Evolutionary conservation across 2,329 filamentous ascomycete genomes (phyloP), one percentile per base, ranked within the genome.

Genomic region (Colletotrichum aenigma): DNA sequence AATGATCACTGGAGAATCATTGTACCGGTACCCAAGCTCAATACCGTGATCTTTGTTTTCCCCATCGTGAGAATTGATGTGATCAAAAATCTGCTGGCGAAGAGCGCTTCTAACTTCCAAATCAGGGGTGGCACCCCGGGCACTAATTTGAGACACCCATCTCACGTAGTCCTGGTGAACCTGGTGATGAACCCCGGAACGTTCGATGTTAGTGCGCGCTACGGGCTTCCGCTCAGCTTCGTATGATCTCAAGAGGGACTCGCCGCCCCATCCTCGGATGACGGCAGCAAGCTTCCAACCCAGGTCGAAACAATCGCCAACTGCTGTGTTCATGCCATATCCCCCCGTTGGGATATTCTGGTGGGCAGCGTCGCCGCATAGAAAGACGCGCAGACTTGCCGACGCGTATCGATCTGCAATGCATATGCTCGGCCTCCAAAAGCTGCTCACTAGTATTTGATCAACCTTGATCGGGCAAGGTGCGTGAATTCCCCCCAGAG

Each of bases 291-390:
- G 77, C 62, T 84, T 84, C 82, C 83, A 84, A 3, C 79, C 82
- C 1, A 84, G 70, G 56, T 84, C 81, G 18, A 81, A 78, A 13
- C 80, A 78, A 64, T 84, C 83, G 7, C 81, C 81, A 5, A 84
- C 80, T 2, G 81, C 82, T 1, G 80, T 82, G 71, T 85, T 85
- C 81, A 84, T 82, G 10, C 83, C 83, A 62, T 84, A 82, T 1
- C 82, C 83, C 7, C 83, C 83, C 13, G 78, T 80, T 0, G 83
- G 83, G 38, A 78, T 80, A 61, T 83, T 82, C 13, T 82, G 80
- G 64, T 85, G 83, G 8, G 83, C 83, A 18, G 83, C 80, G 66
- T 85, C 83, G 26, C 83, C 83, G 12, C 81, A 78, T 4, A 82
- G 68, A 21, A 82, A 78, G 2, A 86, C 81, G 7, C 86, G 83